A percentile compares a stretch with the other conserved stretches of the same genome.
Evolutionary conservation across 2,329 filamentous ascomycete genomes (phyloP).

Genomic region (Ophiocordyceps unilateralis): DNA sequence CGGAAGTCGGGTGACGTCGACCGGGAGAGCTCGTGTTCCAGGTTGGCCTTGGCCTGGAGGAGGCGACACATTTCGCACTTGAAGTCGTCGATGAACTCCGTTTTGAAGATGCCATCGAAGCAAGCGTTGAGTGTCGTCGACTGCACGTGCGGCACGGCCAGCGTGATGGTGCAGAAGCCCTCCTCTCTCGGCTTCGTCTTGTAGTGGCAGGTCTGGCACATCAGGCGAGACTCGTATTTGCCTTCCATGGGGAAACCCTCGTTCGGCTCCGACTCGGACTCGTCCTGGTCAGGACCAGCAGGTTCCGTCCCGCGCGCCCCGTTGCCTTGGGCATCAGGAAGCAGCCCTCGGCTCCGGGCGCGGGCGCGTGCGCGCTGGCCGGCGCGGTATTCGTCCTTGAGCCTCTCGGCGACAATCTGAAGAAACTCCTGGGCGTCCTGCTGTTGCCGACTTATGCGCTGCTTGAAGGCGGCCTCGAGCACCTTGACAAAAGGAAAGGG

Average conservation of each 20-base stretch:
- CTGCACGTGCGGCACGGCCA: conserved; percentile 73
- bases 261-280: conserved; percentile 28
- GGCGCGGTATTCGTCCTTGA: conserved; percentile 89
- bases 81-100: conserved; percentile 92
- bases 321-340: background rate
- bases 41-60: conserved; percentile 53
- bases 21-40: conserved; percentile 40
- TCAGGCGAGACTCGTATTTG: conserved; percentile 81
- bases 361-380: conserved; percentile 54
- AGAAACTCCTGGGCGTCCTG: conserved; percentile 97
- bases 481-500: conserved; percentile 70
- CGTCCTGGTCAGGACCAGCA: background rate
- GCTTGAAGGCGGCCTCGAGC: conserved; percentile 72
- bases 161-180: conserved; percentile 78
- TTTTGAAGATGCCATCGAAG: conserved; percentile 87
- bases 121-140: conserved; percentile 72
- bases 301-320: background rate
- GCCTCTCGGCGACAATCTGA: conserved; percentile 78
- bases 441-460: conserved; percentile 83
- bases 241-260: conserved; percentile 86
- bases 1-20: conserved; percentile 35
- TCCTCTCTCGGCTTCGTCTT: conserved; percentile 71
- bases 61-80: conserved; percentile 86
- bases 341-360: conserved; percentile 20
- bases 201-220: conserved; percentile 81